phyloP scores from a whole-genome alignment of 2,329 filamentous ascomycete genomes.

The Rhinocladiella similis region DNA sequence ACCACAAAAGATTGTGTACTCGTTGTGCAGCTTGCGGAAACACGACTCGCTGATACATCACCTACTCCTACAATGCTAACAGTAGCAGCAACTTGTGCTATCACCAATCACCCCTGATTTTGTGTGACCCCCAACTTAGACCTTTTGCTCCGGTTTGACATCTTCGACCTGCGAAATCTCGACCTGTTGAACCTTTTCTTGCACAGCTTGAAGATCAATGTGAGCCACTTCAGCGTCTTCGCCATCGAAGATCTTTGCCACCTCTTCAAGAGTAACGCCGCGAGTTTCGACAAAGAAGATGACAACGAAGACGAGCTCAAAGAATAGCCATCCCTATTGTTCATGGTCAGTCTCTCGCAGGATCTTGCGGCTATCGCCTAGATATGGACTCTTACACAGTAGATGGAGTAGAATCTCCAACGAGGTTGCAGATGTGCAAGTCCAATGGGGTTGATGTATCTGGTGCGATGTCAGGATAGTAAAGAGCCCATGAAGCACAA shows the following conservation, averaged over 20 bases:
- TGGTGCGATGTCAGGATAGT: conserved; percentile 32
- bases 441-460: conserved; percentile 49
- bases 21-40: no score
- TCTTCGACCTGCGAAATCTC: not conserved
- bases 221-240: conserved; percentile 20
- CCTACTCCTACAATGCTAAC: no score
- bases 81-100: no score
- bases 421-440: conserved; percentile 49
- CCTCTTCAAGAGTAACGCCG: conserved; percentile 63
- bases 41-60: no score
- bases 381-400: conserved; percentile 31
- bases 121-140: not conserved
- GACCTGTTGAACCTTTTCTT: not conserved
- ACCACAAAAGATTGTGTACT: no score
- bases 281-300: conserved; percentile 61
- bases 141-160: not conserved
- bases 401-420: conserved; percentile 54
- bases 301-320: conserved; percentile 41
- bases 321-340: conserved; percentile 27
- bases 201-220: conserved; percentile 49
- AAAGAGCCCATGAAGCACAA: not conserved
- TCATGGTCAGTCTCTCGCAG: not conserved
- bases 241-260: conserved; percentile 66
- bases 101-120: no score
- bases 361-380: not conserved